Percentiles rank a stretch among this genome's conserved stretches.
These are phyloP conservation scores for Croton laevigatus DNA, from an alignment of 441 rosid genomes.

Conservation along the genomic window DNA sequence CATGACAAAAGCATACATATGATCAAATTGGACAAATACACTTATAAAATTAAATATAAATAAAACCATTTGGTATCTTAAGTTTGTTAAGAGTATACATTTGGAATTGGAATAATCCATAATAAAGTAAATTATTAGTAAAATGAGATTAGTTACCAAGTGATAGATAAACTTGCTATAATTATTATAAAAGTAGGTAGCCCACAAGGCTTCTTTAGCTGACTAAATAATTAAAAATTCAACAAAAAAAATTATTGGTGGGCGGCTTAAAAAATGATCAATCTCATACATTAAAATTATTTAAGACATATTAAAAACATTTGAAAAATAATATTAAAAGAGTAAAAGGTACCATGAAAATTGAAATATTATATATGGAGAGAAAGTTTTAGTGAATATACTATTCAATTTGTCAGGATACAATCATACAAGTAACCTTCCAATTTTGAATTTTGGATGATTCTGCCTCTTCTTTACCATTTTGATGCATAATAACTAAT, in stretches of 20 bases:
- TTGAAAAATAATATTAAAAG: not conserved
- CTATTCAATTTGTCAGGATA: constrained; percentile 6
- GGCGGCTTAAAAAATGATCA: too few relatives aligned
- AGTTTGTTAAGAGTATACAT: not conserved
- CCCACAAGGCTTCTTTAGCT: too few relatives aligned
- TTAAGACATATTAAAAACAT: not conserved
- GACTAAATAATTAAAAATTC: too few relatives aligned
- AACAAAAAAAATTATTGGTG: too few relatives aligned
- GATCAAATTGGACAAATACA: too few relatives aligned
- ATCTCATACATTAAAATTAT: too few relatives aligned
- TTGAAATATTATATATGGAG: not conserved
- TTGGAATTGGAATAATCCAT: not conserved
- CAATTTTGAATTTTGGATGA: constrained; percentile 12
- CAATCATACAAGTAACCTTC: not conserved
- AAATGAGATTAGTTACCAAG: not conserved
- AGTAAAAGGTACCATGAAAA: not conserved
- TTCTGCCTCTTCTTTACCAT: constrained; percentile 8
- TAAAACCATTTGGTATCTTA: not conserved
- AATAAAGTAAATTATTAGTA: too few relatives aligned
- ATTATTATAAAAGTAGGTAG: too few relatives aligned
- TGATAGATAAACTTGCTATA: too few relatives aligned
- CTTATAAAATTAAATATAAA: too few relatives aligned
- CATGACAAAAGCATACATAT: too few relatives aligned
- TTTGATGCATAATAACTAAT: not conserved
- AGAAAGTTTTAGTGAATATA: constrained; percentile 1